phyloP scores from a whole-genome alignment of 192 early-diverging fungal genomes.

The Pilaira anomala region DNA sequence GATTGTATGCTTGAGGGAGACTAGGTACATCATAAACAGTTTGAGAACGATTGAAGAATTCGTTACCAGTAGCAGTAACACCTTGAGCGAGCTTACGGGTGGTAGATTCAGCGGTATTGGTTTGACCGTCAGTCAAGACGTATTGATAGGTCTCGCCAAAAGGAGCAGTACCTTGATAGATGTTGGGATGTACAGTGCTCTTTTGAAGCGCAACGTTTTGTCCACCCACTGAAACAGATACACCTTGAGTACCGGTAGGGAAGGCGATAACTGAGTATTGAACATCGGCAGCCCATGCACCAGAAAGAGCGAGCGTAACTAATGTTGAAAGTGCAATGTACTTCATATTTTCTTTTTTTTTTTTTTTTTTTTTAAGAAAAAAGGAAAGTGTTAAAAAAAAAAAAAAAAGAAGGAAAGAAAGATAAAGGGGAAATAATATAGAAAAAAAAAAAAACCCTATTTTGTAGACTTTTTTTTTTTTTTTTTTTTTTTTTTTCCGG shows the following conservation, averaged over 20 bases:
- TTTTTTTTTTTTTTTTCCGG: no score
- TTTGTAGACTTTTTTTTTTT: no score
- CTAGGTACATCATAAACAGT: constrained; percentile 35
- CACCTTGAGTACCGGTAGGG: constrained; percentile 19
- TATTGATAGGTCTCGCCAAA: constrained; percentile 31
- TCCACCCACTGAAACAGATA: constrained; percentile 33
- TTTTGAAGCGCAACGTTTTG: constrained; percentile 21
- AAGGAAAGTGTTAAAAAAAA: not conserved
- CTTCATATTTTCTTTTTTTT: constrained; percentile 17
- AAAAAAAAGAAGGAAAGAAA: not conserved
- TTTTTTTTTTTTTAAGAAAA: no score
- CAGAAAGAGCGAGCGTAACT: constrained; percentile 16
- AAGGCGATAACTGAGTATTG: constrained; percentile 36
- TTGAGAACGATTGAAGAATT: constrained; percentile 47
- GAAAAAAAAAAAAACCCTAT: not conserved
- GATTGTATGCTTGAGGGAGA: constrained; percentile 45
- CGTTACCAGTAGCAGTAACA: constrained; percentile 37
- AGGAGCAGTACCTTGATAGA: constrained; percentile 30
- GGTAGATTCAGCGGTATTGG: constrained; percentile 21
- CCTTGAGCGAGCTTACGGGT: constrained; percentile 26
- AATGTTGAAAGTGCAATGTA: constrained; percentile 10
- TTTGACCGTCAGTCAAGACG: constrained; percentile 17
- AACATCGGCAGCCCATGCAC: constrained; percentile 25
- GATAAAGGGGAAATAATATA: not conserved
- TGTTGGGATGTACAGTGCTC: constrained; percentile 19